These are phyloP conservation scores for Kazachstania taianensis DNA, from an alignment of 805 yeast species.

Conservation along the genomic window DNA sequence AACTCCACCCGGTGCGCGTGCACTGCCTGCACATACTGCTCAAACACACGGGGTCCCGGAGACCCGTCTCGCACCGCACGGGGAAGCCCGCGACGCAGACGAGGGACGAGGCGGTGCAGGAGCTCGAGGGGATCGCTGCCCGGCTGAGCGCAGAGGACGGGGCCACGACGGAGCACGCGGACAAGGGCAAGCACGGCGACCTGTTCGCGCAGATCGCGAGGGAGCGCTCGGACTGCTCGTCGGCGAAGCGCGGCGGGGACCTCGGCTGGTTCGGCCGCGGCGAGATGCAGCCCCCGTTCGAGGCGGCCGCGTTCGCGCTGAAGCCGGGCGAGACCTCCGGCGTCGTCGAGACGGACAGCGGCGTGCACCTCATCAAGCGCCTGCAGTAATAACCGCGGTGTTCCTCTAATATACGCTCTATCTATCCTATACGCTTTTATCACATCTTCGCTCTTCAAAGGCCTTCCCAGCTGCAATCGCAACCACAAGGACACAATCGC, in stretches of 20 bases:
- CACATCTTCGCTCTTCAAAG: neutral
- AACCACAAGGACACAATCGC: conserved; percentile 1
- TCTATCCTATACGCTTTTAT: neutral
- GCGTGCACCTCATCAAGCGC: conserved; percentile 81
- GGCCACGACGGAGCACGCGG: conserved; percentile 13
- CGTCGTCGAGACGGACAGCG: conserved; percentile 81
- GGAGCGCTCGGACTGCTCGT: conserved; percentile 81
- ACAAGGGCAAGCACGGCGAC: conserved; percentile 6
- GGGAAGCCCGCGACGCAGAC: conserved; percentile 64
- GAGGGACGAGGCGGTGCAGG: conserved; percentile 73
- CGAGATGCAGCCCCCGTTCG: conserved; percentile 93
- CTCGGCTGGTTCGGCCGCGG: conserved; percentile 82
- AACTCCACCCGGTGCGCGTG: conserved; percentile 52
- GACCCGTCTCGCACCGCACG: conserved; percentile 87
- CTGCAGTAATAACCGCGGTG: neutral
- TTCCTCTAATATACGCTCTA: neutral
- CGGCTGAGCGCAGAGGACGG: conserved; percentile 45
- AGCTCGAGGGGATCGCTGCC: conserved; percentile 47
- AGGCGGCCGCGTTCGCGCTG: conserved; percentile 72
- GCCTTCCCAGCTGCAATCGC: neutral
- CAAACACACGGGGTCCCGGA: conserved; percentile 73
- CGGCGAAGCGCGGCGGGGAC: conserved; percentile 84
- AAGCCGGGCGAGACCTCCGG: conserved; percentile 77
- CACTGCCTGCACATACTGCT: conserved; percentile 74
- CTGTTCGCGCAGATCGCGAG: conserved; percentile 59